Evolutionary conservation across 441 rosid genomes (phyloP), one percentile per base, ranked within the genome.

Genomic region (Kokia cookei): DNA sequence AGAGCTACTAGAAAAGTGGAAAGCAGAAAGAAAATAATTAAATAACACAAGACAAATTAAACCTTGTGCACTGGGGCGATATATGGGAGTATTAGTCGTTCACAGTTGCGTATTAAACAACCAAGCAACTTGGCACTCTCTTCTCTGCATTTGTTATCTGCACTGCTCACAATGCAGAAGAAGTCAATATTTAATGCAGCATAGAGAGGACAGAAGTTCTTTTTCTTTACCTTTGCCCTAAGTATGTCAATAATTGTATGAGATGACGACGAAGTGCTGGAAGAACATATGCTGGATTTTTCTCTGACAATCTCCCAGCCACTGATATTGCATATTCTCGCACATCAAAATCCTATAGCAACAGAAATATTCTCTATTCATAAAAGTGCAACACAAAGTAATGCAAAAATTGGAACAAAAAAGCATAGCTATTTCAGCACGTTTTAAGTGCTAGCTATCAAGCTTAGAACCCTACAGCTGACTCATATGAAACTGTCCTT

Each of bases 241-340:
- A 90, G 90, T 94, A 94, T 62, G 99, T 94, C 86, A 97, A 84
- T 81, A 97, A 77, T 80, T 93, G 99, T 86, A 94, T 97, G 71
- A 97, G 92, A 88, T 94, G 98, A 72, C 98, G 98, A 76, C 99
- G 99, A 80, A 97, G 97, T 71, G 99, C 99, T 29, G 99, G 99
- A 83, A 94, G 97, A 78, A 97, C 99, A 81, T 97, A 97, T 64
- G 99, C 99, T 53, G 99, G 99, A 82, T 97, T 97, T 84, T 91
- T 97, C 82, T 94, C 99, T 19, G 99, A 94, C 84, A 97, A 84
- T 80, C 98, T 85, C 83, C 99, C 99, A 78, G 97, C 96, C 74
- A 97, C 88, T 29, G 99, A 97, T 86, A 97, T 97, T 71, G 96
- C 97, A 84, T 87, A 94, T 77, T 91, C 99, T 80, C 97, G 89